These are phyloP conservation scores for Trichoderma reesei DNA, from an alignment of 495 filamentous ascomycete genomes.

Conservation along the genomic window DNA sequence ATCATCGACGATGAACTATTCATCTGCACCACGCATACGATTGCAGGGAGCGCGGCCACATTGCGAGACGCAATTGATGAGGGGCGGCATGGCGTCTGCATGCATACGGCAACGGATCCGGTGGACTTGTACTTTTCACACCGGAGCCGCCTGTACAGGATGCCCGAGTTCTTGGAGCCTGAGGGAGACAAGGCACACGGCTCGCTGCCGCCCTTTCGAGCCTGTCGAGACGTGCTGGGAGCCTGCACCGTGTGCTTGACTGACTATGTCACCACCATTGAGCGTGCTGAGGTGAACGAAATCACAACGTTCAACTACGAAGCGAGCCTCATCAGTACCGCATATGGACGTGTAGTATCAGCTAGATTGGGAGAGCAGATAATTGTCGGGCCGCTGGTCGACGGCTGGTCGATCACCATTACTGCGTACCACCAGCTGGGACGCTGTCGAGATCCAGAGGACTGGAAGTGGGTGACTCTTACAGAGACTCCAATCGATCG, in stretches of 20 bases:
- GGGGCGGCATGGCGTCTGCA: neutral
- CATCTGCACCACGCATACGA: constrained; percentile 10
- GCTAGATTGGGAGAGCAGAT: neutral
- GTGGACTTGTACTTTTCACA: neutral
- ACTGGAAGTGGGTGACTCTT: constrained; percentile 9
- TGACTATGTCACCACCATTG: constrained; percentile 2
- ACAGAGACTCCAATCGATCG: neutral
- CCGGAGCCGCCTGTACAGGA: neutral
- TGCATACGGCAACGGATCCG: neutral
- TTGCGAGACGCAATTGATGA: neutral
- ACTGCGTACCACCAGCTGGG: constrained; percentile 9
- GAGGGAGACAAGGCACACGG: neutral
- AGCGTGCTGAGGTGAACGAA: neutral
- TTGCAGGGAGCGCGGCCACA: constrained; percentile 11
- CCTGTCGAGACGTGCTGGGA: constrained; percentile 1
- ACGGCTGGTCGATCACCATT: constrained; percentile 5
- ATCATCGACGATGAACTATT: constrained; percentile 16
- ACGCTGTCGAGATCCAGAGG: constrained; percentile 1
- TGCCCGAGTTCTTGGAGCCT: neutral
- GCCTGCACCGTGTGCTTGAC: constrained; percentile 9
- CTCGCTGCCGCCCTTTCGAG: neutral
- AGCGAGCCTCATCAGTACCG: neutral
- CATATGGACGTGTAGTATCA: neutral
- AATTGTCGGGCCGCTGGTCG: neutral
- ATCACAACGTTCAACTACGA: neutral